Percentiles rank a stretch among this genome's conserved stretches.
Evolutionary conservation across 345 rosid species (phyloP).

Genomic region (Geranium brycei): DNA sequence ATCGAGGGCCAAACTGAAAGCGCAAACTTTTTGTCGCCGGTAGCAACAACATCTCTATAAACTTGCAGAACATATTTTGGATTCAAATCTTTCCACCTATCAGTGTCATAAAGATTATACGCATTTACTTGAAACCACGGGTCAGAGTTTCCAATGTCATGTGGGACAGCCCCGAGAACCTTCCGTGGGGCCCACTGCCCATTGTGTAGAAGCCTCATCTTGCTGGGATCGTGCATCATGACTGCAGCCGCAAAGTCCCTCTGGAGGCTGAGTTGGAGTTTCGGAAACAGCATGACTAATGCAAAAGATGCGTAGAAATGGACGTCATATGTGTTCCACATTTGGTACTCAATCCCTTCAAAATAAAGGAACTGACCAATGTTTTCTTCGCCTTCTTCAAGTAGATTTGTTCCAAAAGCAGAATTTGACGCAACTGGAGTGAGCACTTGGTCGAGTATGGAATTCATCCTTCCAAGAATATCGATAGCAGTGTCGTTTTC

Average conservation of each 20-base stretch:
- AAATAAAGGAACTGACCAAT: constrained; percentile 87
- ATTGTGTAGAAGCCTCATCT: constrained; percentile 41
- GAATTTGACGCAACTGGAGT: constrained; percentile 53
- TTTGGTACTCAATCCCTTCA: constrained; percentile 76
- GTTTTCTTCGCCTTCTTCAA: constrained; percentile 83
- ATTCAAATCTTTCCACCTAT: constrained; percentile 87
- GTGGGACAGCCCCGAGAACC: constrained; percentile 92
- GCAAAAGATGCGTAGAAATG: constrained; percentile 92
- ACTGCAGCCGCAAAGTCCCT: constrained; percentile 90
- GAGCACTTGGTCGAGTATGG: constrained; percentile 47
- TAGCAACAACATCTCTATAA: constrained; percentile 76
- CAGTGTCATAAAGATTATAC: constrained; percentile 54
- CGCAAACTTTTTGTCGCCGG: constrained; percentile 75
- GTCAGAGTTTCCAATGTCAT: constrained; percentile 67
- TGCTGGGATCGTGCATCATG: constrained; percentile 77
- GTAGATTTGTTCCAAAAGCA: constrained; percentile 80
- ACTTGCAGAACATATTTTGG: constrained; percentile 91
- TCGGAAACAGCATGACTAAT: constrained; percentile 73
- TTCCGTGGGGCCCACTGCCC: constrained; percentile 66
- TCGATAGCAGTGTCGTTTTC: constrained; percentile 39
- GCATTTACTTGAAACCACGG: constrained; percentile 93
- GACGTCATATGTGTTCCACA: constrained; percentile 97
- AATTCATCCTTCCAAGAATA: constrained; percentile 65
- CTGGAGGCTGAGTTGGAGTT: constrained; percentile 79
- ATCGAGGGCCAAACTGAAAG: constrained; percentile 84